A percentile compares a stretch with the other conserved stretches of the same genome.
Conservation (phyloP, 2,329 filamentous ascomycete species). For the Alternaria brassicae region DNA sequence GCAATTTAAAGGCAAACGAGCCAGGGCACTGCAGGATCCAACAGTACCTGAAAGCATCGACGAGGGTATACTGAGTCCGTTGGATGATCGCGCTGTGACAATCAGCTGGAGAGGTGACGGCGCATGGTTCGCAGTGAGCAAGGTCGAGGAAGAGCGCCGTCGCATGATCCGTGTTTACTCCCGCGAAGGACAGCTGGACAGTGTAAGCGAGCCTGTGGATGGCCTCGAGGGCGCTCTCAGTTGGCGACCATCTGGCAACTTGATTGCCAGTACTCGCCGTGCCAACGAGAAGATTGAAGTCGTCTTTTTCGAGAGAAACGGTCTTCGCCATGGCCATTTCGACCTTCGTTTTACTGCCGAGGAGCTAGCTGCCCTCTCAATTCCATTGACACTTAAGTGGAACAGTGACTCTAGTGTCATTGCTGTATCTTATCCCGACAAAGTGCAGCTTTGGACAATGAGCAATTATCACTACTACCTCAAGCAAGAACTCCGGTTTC, state of each 20-base stretch:
- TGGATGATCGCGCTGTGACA: constrained; percentile 74
- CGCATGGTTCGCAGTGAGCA: constrained; percentile 86
- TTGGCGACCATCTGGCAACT: constrained; percentile 89
- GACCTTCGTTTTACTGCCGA: constrained; percentile 72
- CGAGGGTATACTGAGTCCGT: constrained; percentile 74
- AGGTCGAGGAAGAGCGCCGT: constrained; percentile 71
- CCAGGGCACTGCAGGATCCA: constrained; percentile 85
- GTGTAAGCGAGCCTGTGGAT: constrained; percentile 93
- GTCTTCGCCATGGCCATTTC: constrained; percentile 95
- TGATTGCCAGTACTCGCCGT: constrained; percentile 86
- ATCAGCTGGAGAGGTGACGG: constrained; percentile 97
- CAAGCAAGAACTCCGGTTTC: constrained; percentile 77
- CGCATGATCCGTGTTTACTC: constrained; percentile 90
- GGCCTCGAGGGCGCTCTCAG: constrained; percentile 85
- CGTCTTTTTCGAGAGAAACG: constrained; percentile 96
- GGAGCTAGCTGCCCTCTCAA: constrained; percentile 62
- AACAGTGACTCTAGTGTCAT: constrained; percentile 92
- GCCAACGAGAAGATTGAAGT: constrained; percentile 75
- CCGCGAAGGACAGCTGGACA: constrained; percentile 87
- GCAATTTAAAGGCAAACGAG: constrained; percentile 92
- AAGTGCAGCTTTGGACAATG: constrained; percentile 94
- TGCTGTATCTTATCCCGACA: constrained; percentile 76
- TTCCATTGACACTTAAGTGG: constrained; percentile 76
- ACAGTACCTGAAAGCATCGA: constrained; percentile 94
- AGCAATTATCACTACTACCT: constrained; percentile 98